phyloP scores from a whole-genome alignment of 2,329 filamentous ascomycete species.

The Ceratocystis cubensis region DNA sequence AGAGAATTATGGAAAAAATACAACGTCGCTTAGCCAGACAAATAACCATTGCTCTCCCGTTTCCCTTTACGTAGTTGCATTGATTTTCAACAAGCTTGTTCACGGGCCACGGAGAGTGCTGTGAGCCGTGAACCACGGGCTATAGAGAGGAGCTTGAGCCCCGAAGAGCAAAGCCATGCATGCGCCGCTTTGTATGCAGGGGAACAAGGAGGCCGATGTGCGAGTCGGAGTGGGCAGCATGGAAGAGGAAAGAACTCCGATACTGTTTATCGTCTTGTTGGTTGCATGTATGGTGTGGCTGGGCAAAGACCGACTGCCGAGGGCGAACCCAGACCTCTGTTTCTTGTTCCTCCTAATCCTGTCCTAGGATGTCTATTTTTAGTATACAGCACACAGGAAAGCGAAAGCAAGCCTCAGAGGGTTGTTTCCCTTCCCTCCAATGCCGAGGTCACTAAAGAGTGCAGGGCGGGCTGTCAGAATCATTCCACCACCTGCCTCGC shows the following conservation, averaged over 20 bases:
- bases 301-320: neutral
- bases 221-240: neutral
- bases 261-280: neutral
- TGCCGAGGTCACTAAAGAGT: neutral
- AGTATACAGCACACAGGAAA: neutral
- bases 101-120: constrained; percentile 2
- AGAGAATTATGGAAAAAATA: neutral
- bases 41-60: neutral
- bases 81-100: neutral
- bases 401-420: neutral
- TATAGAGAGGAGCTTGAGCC: neutral
- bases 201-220: neutral
- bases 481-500: neutral
- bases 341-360: neutral
- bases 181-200: neutral
- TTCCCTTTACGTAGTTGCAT: neutral
- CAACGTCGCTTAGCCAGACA: neutral
- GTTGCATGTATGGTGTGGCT: neutral
- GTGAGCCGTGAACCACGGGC: neutral
- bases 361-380: neutral
- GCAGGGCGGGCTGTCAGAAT: neutral
- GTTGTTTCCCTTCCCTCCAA: neutral
- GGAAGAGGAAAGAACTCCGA: neutral
- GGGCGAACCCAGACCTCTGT: neutral
- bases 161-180: neutral